Percentiles rank a stretch among this genome's conserved stretches.
Evolutionary conservation across 495 filamentous ascomycete genomes (phyloP).

Genomic region (Aspergillus bertholletiae): DNA sequence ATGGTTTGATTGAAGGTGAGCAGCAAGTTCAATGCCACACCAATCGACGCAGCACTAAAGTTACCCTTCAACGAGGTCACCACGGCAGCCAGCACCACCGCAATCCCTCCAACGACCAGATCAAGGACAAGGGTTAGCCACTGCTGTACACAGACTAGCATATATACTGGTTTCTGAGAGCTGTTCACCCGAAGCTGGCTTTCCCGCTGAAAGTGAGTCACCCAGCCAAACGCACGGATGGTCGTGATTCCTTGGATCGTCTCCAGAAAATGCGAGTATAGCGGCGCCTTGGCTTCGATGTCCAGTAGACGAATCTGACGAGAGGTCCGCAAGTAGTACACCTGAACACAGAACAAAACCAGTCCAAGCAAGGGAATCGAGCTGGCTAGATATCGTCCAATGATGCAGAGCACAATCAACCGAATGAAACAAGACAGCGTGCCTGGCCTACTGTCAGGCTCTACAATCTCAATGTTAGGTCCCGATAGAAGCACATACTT

Average conservation of each 20-base stretch:
- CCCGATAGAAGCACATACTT: too few species aligned
- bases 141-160: slow-evolving; percentile 61
- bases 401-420: too few species aligned
- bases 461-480: too few species aligned
- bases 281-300: slow-evolving; percentile 49
- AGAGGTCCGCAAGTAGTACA: slow-evolving; percentile 52
- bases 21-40: slow-evolving; percentile 62
- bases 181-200: slow-evolving; percentile 50
- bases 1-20: slow-evolving; percentile 46
- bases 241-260: slow-evolving; percentile 62
- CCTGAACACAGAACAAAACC: slow-evolving; percentile 41
- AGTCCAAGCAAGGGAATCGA: too few species aligned
- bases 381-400: too few species aligned
- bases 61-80: slow-evolving; percentile 29
- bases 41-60: slow-evolving; percentile 54
- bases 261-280: slow-evolving; percentile 71
- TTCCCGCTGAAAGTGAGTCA: slow-evolving; percentile 34
- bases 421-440: too few species aligned
- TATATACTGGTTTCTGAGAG: slow-evolving; percentile 52
- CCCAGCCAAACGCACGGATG: slow-evolving; percentile 69
- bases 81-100: slow-evolving; percentile 47
- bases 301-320: slow-evolving; percentile 49
- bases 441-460: too few species aligned
- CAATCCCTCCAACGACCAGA: slow-evolving; percentile 55
- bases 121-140: slow-evolving; percentile 68